Base-by-base conservation (phyloP, 179 eudicot genomes). In the Spergularia azorica region DNA sequence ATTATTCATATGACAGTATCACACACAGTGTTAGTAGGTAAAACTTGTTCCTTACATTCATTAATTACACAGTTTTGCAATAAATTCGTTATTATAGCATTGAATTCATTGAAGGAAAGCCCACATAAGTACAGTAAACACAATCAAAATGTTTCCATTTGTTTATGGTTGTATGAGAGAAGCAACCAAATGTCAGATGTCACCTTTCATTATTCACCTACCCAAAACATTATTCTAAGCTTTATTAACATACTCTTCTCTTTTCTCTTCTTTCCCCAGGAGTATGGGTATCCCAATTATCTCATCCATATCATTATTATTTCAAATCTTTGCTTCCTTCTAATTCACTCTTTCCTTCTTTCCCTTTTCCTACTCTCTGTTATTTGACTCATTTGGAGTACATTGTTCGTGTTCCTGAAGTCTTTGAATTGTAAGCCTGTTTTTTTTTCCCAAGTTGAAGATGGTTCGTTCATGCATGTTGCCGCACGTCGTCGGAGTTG, bases 391-490 rank as follows among this genome's bases (percentile, higher is more conserved):
- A 4, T 20, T 39, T 52, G 1, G 3, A 9, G 62, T 43, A 26
- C 16, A 72, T 58, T 43, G 38, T 39, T 6, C 14, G 18, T 59
- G n/a, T 26, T 26, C 32, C 32, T 26, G 32, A 26, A 26, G 32
- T 1, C 32, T 26, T 1, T 26, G 32, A 26, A 26, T 26, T 26
- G 32, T n/a, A 77, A 68, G 21, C 20, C 58, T 26, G 48, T 21
- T 21, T 21, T 21, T 43, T 68, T n/a, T 13, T 36, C 39, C 14
- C 13, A 15, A 39, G 46, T 61, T 69, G 75, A 77, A 41, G 54
- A 41, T 60, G 20, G 32, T 68, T 46, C 41, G 58, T 55, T 21
- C 71, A 17, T 76, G 79, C 73, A 76, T 76, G 67, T 76, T 18
- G 73, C 20, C 52, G 18, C 63, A 20, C 21, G 6, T 74, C 8